Evolutionary conservation across 2,329 filamentous ascomycete genomes (phyloP).

Genomic region (Coniochaeta sp.): DNA sequence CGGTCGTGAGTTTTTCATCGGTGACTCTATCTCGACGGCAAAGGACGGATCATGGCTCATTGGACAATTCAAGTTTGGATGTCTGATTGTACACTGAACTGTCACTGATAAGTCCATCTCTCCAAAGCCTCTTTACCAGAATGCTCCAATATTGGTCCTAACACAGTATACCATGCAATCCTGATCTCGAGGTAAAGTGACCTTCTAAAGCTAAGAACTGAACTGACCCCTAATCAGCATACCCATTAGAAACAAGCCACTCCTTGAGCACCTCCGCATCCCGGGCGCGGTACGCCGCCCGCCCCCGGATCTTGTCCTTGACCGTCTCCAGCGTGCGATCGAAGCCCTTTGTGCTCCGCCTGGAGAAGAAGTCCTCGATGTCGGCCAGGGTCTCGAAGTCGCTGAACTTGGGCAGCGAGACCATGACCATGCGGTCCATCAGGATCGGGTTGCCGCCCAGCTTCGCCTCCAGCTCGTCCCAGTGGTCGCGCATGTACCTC

Average conservation of each 20-base stretch:
- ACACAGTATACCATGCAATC: too few species aligned
- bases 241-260: conserved; percentile 50
- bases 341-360: conserved; percentile 79
- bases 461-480: conserved; percentile 63
- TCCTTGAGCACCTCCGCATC: conserved; percentile 67
- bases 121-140: too few species aligned
- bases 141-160: too few species aligned
- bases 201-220: too few species aligned
- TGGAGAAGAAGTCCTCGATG: conserved; percentile 76
- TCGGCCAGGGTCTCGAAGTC: conserved; percentile 63
- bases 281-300: conserved; percentile 73
- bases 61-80: too few species aligned
- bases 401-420: conserved; percentile 71
- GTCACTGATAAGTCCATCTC: too few species aligned
- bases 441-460: conserved; percentile 75
- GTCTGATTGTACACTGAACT: too few species aligned
- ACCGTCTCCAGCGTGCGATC: conserved; percentile 80
- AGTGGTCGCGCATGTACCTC: conserved; percentile 80
- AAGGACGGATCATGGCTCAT: too few species aligned
- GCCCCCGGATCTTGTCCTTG: conserved; percentile 75
- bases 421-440: conserved; percentile 78
- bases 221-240: not conserved
- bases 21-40: too few species aligned
- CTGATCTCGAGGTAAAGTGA: too few species aligned
- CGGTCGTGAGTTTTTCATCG: too few species aligned